Conservation (phyloP, 2,329 filamentous ascomycete species). For the Penicillium brevicompactum region DNA sequence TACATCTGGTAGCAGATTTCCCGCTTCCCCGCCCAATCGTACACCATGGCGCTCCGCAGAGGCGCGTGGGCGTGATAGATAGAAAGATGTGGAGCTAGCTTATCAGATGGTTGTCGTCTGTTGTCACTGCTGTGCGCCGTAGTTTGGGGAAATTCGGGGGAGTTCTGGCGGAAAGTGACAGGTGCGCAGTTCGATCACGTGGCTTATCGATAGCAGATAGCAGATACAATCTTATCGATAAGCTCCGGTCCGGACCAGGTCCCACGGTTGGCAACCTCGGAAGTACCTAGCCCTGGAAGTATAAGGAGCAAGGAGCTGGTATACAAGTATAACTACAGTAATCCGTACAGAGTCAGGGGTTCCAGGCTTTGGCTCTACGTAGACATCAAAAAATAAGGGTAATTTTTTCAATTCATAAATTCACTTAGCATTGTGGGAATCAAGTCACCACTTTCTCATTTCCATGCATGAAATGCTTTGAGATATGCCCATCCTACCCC, state of each 20-base stretch:
- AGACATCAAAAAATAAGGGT: no score
- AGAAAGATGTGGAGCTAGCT: constrained; percentile 23
- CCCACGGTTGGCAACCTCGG: no score
- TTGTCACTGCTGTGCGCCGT: constrained; percentile 41
- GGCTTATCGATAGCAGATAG: background rate
- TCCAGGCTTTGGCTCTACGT: no score
- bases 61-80: constrained; percentile 23
- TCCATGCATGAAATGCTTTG: constrained; percentile 9
- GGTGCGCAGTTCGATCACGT: constrained; percentile 28
- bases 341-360: no score
- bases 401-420: constrained; percentile 5
- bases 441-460: constrained; percentile 5
- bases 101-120: constrained; percentile 27
- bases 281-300: background rate
- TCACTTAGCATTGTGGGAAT: constrained; percentile 1
- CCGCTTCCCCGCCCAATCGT: constrained; percentile 69
- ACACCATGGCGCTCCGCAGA: constrained; percentile 49
- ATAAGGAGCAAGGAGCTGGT: no score
- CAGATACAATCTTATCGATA: background rate
- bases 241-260: no score
- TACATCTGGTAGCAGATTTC: constrained; percentile 71
- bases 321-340: background rate
- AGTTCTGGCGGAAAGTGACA: constrained; percentile 19
- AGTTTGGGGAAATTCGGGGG: constrained; percentile 18
- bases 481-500: constrained; percentile 2